These are phyloP conservation scores for Diutina siamensis DNA, from an alignment of 1,139 yeast genomes.

Conservation along the genomic window DNA sequence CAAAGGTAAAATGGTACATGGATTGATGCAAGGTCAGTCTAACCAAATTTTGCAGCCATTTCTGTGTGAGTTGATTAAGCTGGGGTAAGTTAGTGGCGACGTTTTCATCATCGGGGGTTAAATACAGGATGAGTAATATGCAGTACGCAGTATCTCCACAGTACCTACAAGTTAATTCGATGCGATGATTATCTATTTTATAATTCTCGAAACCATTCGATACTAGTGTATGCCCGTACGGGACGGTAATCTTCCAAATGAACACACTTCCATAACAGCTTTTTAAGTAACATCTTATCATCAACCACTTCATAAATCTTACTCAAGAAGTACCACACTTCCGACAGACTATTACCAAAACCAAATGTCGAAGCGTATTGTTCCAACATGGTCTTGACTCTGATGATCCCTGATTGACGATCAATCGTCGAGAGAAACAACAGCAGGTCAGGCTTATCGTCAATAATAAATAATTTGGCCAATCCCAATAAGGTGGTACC, in stretches of 20 bases:
- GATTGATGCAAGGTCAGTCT: no score
- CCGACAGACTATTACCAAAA: slow-evolving; percentile 48
- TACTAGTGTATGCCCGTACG: slow-evolving; percentile 27
- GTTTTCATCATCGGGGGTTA: no score
- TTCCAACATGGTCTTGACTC: slow-evolving; percentile 55
- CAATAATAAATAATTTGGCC: slow-evolving; percentile 41
- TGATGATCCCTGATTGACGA: slow-evolving; percentile 49
- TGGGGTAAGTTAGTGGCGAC: no score
- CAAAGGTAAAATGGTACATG: no score
- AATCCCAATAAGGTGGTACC: slow-evolving; percentile 58
- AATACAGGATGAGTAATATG: no score
- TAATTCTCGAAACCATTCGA: not conserved
- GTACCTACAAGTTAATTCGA: no score
- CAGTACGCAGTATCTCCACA: no score
- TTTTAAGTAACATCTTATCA: slow-evolving; percentile 40
- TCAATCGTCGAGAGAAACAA: slow-evolving; percentile 39
- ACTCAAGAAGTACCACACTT: slow-evolving; percentile 66
- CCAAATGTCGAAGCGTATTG: slow-evolving; percentile 33
- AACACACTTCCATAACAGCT: slow-evolving; percentile 55
- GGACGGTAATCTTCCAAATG: slow-evolving; percentile 59
- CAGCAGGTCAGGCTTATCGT: slow-evolving; percentile 16
- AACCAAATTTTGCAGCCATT: no score
- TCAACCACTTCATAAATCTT: slow-evolving; percentile 51
- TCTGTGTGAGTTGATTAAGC: no score
- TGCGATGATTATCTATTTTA: no score